These are phyloP conservation scores for Pythium volutum DNA, from an alignment of 352 stramenopile species.

Conservation along the genomic window DNA sequence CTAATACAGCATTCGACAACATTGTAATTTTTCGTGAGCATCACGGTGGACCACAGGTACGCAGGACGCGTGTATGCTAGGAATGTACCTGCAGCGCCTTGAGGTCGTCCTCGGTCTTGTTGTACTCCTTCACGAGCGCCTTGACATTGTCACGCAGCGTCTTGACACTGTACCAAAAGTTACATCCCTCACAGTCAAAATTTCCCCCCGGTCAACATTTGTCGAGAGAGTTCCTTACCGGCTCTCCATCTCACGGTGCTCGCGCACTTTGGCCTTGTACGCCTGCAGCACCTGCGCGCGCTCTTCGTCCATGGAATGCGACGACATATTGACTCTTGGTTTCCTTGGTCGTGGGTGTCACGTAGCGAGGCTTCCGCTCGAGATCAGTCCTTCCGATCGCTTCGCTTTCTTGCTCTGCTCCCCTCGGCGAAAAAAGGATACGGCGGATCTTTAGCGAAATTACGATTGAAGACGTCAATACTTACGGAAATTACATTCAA, in stretches of 20 bases:
- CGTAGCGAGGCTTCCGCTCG: not conserved
- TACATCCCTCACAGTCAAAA: not conserved
- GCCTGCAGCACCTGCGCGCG: conserved; percentile 92
- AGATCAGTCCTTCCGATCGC: conserved; percentile 18
- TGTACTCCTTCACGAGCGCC: conserved; percentile 94
- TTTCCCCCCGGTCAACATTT: not conserved
- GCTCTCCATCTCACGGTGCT: conserved; percentile 96
- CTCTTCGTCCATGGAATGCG: conserved; percentile 72
- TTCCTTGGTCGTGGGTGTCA: not conserved
- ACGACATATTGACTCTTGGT: conserved; percentile 41
- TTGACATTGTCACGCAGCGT: conserved; percentile 96
- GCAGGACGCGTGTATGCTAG: too few relatives aligned
- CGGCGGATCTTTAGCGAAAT: conserved; percentile 17
- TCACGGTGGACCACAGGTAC: too few relatives aligned
- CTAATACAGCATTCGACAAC: conserved; percentile 45
- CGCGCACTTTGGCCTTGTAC: conserved; percentile 95
- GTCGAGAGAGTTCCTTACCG: conserved; percentile 34
- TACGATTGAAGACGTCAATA: conserved; percentile 3
- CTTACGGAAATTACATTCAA: not conserved
- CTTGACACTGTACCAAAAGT: conserved; percentile 84
- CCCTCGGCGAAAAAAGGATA: conserved; percentile 25
- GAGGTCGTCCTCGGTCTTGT: conserved; percentile 99
- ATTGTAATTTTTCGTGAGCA: not conserved
- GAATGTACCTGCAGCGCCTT: conserved; percentile 88
- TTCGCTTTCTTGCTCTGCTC: conserved; percentile 22